Percentiles rank a stretch among this genome's conserved stretches.
These are phyloP conservation scores for Linderniella brevidens DNA, from an alignment of 257 asterid genomes.

Conservation along the genomic window DNA sequence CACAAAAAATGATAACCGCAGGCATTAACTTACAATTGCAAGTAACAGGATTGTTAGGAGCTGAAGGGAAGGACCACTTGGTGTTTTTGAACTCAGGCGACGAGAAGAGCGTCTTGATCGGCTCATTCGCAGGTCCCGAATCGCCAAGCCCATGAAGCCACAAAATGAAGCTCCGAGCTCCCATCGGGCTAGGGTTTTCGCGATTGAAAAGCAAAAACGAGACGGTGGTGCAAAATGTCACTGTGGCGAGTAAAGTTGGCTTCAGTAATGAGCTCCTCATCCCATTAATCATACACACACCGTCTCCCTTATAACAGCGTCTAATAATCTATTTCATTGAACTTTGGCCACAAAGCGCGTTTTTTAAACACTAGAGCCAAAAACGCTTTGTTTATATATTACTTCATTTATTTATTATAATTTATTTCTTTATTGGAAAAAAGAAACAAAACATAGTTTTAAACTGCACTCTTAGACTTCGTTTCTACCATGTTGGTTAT, in stretches of 20 bases:
- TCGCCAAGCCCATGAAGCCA: constrained; percentile 98
- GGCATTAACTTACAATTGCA: constrained; percentile 52
- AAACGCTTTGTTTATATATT: too few relatives aligned
- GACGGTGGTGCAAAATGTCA: constrained; percentile 41
- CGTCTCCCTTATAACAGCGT: too few relatives aligned
- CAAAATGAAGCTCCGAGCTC: constrained; percentile 52
- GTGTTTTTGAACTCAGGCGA: constrained; percentile 58
- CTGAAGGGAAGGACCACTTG: constrained; percentile 91
- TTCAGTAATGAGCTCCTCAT: constrained; percentile 10
- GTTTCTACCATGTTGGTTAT: too few relatives aligned
- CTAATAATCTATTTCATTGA: too few relatives aligned
- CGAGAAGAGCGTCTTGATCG: constrained; percentile 63
- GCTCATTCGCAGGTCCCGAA: constrained; percentile 95
- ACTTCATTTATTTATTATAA: too few relatives aligned
- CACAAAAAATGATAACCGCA: too few relatives aligned
- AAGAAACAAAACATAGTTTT: too few relatives aligned
- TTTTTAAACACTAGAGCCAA: too few relatives aligned
- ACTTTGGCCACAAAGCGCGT: too few relatives aligned
- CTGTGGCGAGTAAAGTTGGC: constrained; percentile 25
- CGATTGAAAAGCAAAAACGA: constrained; percentile 24
- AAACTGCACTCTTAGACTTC: too few relatives aligned
- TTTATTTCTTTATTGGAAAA: too few relatives aligned
- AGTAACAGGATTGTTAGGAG: constrained; percentile 81
- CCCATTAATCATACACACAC: too few relatives aligned
- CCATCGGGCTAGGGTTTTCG: constrained; percentile 10